Percentiles rank a stretch among this genome's conserved stretches.
Evolutionary conservation across 805 yeast genomes (phyloP).

Genomic region (Metschnikowia lochheadii): DNA sequence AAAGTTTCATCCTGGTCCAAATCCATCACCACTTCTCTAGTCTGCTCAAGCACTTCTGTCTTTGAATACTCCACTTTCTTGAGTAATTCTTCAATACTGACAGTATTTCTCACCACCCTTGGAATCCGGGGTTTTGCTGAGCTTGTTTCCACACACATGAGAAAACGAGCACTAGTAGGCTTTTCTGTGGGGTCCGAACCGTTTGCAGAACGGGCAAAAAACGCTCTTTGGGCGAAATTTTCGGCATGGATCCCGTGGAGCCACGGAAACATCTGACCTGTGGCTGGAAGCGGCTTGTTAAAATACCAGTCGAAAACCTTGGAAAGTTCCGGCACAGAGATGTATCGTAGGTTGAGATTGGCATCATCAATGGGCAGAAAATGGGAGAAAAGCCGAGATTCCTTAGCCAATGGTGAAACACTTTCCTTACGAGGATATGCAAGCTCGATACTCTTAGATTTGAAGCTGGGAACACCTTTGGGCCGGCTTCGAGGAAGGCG

Average conservation of each 20-base stretch:
- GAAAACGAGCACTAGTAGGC: conserved; percentile 32
- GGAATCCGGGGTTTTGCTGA: not conserved
- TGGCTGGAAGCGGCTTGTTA: conserved; percentile 49
- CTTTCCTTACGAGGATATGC: conserved; percentile 7
- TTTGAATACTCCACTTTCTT: conserved; percentile 43
- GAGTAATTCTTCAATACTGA: conserved; percentile 51
- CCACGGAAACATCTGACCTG: conserved; percentile 82
- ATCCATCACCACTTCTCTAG: conserved; percentile 1
- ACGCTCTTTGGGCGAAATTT: conserved; percentile 51
- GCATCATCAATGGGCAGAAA: not conserved
- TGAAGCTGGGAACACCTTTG: not conserved
- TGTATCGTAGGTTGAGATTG: conserved; percentile 4
- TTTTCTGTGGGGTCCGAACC: conserved; percentile 7
- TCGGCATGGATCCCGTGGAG: conserved; percentile 68
- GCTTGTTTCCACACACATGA: conserved; percentile 31
- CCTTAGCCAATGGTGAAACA: conserved; percentile 19
- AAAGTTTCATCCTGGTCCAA: not conserved
- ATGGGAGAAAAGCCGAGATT: conserved; percentile 12
- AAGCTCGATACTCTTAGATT: not conserved
- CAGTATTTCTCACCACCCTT: conserved; percentile 47
- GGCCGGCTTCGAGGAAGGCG: not conserved
- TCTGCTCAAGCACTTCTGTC: conserved; percentile 21
- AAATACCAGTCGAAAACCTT: conserved; percentile 36
- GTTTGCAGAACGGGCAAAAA: conserved; percentile 25
- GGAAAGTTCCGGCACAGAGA: conserved; percentile 7